Percentiles rank a stretch among this genome's conserved stretches.
These are phyloP conservation scores for Trichosporon inkin DNA, from an alignment of 1,284 basidiomycete genomes.

Conservation along the genomic window DNA sequence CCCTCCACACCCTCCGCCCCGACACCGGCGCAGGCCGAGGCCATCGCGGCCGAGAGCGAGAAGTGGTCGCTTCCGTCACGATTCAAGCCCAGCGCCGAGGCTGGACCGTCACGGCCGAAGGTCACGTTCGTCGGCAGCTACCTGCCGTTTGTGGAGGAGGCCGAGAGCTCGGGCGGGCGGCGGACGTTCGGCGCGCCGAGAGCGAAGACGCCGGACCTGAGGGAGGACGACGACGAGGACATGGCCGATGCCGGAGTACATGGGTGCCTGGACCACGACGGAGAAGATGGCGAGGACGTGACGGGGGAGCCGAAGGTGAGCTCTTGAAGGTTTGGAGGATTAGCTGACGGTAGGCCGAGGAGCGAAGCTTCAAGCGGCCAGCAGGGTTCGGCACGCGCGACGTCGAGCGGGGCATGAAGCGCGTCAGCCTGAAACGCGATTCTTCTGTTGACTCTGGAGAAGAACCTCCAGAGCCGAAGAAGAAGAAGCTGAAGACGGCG, in stretches of 20 bases:
- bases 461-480: constrained; percentile 6
- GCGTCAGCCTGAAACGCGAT: constrained; percentile 1
- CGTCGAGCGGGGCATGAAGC: background rate
- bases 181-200: constrained; percentile 31
- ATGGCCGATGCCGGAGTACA: background rate
- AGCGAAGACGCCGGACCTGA: constrained; percentile 5
- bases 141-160: constrained; percentile 32
- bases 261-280: constrained; percentile 8
- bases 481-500: constrained; percentile 3
- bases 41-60: constrained; percentile 20
- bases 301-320: background rate
- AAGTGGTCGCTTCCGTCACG: constrained; percentile 27
- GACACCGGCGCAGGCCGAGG: constrained; percentile 9
- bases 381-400: constrained; percentile 2
- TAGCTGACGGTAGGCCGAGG: background rate
- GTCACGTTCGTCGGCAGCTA: constrained; percentile 34
- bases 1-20: constrained; percentile 7
- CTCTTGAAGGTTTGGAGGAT: background rate
- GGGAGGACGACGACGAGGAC: constrained; percentile 18
- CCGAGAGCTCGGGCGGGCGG: constrained; percentile 21
- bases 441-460: background rate
- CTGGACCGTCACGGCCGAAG: constrained; percentile 14
- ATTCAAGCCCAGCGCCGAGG: constrained; percentile 5
- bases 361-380: constrained; percentile 2
- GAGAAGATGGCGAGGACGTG: constrained; percentile 12